Evolutionary conservation across 306 rosid species (phyloP).

Genomic region (Arachis hypogaea): DNA sequence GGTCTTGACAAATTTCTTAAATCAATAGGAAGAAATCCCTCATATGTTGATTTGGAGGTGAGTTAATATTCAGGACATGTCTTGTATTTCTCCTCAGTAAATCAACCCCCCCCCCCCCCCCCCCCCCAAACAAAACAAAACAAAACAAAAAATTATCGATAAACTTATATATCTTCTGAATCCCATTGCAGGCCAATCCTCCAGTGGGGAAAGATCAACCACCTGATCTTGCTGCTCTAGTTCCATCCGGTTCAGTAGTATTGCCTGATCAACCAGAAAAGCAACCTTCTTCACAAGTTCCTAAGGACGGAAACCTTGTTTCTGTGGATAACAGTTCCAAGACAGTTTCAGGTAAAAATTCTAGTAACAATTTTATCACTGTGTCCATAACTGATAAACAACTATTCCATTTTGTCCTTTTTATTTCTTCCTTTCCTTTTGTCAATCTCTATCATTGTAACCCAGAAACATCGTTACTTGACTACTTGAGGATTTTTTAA

Average conservation of each 20-base stretch:
- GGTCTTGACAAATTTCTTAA: constrained; percentile 82
- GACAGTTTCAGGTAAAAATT: constrained; percentile 53
- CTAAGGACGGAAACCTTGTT: constrained; percentile 44
- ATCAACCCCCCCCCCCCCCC: background rate
- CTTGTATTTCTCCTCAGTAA: background rate
- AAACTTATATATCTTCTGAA: constrained; percentile 10
- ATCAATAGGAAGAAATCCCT: constrained; percentile 74
- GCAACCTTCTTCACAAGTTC: constrained; percentile 51
- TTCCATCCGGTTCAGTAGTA: constrained; percentile 59
- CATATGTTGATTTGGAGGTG: constrained; percentile 96
- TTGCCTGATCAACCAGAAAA: constrained; percentile 62
- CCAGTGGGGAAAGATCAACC: constrained; percentile 90
- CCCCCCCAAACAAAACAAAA: background rate
- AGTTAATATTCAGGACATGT: constrained; percentile 39
- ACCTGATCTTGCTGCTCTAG: constrained; percentile 89
- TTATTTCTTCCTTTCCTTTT: background rate
- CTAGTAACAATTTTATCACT: constrained; percentile 10
- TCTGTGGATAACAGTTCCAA: constrained; percentile 42
- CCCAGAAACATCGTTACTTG: background rate
- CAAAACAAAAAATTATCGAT: background rate
- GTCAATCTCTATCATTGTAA: background rate
- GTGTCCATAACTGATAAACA: background rate
- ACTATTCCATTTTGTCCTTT: background rate
- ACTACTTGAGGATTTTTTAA: constrained; percentile 5
- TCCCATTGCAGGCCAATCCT: constrained; percentile 76